Base-by-base conservation (phyloP, 768 basidiomycete species). In the Calocybe cyanea region DNA sequence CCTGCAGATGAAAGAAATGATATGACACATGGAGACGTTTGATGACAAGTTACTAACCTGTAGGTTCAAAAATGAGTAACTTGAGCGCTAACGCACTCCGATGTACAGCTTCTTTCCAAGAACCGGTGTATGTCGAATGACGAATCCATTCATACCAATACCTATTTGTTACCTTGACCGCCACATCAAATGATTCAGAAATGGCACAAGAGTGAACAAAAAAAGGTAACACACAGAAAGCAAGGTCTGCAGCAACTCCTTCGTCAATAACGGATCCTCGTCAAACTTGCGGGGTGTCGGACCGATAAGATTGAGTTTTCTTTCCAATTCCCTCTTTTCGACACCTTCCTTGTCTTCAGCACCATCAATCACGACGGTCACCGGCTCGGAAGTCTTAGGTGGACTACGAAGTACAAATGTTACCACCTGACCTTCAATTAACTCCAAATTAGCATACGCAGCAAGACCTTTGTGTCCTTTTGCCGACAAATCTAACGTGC, bases 81-180 rank as follows among this genome's bases (percentile, higher is more conserved):
- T 98, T 98, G 51, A 97, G 71, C 0, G 92, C 90, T n/a, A 97
- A 73, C 1, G 92, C 95, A 46, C 90, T 92, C 18, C 94, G 80
- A 58, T 92, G 81, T 4, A 98, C 93, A 2, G 87, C 84, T 63
- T 99, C 96, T 56, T 94, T 87, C 96, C 96, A 99, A 13, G 91
- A 80, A 0, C 95, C 96, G 11, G 76, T 77, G 64, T 99, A 99
- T 0, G 87, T 92, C 25, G 87, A 91, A 53, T 80, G 77, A n/a
- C 80, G 74, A 55, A 96, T 85, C 94, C 94, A 97, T 17, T 78
- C 68, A 50, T 81, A 82, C 93, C 93, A 97, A 62, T 88, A 96
- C 19, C 65, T 64, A 51, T 83, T 83, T 3, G 94, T 96, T 4
- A 80, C 76, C 79, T 68, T 10, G 9, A 8, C 8, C n/a, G 9